Evolutionary conservation across 2,329 filamentous ascomycete species (phyloP), one percentile per base, ranked within the genome.

Genomic region (Beauveria bassiana): DNA sequence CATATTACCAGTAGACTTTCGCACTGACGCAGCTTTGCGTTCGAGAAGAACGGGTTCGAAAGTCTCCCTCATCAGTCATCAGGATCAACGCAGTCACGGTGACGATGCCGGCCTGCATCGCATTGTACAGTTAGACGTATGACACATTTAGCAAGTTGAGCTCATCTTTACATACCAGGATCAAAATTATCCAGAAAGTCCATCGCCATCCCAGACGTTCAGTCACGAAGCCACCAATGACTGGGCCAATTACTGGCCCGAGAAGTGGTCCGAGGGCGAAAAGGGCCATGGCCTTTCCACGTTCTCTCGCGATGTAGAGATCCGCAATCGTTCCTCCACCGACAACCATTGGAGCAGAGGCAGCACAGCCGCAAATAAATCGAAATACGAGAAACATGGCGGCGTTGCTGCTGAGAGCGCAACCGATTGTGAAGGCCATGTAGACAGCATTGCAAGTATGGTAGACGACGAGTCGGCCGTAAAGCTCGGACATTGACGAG

Each of bases 251-350:
- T 34, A 77, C 75, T 0, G 84, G 83, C 0, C 84, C 84, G 2
- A 81, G 78, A 3, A 86, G 77, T 0, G 87, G 82, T 0, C 84
- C 81, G 71, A 86, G 78, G 1, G 82, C 79, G 67, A 88, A 89
- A 0, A 81, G 78, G 0, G 85, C 82, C 71, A 88, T 84, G 1
- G 85, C 86, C 3, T 80, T 80, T 7, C 85, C 86, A 46, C 86
- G 77, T 64, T 85, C 70, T 22, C 80, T 78, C 0, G 84, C 76
- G 0, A 78, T 73, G 73, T 79, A 87, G 26, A 89, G 77, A 71
- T 89, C 86, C 24, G 81, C 81, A 10, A 89, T 69, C 0, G 87
- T 85, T 28, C 86, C 86, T 9, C 85, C 85, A 0, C 84, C 86
- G 67, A 86, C 85, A 8, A 83, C 87, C 14, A 89, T 78, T 2